phyloP scores from a whole-genome alignment of 129 eudicot genomes.

The Ambrosia artemisiifolia region DNA sequence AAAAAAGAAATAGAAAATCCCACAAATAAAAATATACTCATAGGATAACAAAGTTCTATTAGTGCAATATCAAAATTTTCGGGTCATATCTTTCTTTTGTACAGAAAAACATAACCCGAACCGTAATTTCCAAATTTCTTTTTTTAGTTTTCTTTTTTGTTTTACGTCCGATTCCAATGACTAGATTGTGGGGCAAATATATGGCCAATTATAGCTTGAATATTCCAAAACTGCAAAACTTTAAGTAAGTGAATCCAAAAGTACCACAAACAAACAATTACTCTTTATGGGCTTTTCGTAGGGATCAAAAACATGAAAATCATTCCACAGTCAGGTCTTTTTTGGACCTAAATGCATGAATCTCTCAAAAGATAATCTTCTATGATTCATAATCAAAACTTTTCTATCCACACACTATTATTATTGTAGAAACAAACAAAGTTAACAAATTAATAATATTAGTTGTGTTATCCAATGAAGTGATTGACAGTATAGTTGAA shows the following conservation, averaged over 20 bases:
- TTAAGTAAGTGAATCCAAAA: constrained; percentile 34
- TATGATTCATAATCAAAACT: constrained; percentile 6
- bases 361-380: neutral
- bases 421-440: constrained; percentile 20
- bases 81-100: too few relatives aligned
- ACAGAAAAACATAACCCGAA: neutral
- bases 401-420: constrained; percentile 11
- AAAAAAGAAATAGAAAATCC: neutral
- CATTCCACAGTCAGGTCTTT: constrained; percentile 11
- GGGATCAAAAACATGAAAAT: constrained; percentile 18
- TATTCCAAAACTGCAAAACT: constrained; percentile 35
- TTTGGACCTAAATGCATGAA: constrained; percentile 14
- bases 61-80: neutral
- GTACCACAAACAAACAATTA: constrained; percentile 28
- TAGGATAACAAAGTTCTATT: neutral
- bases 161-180: neutral
- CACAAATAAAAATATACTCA: neutral
- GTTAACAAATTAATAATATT: neutral
- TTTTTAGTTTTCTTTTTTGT: neutral
- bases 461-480: constrained; percentile 9
- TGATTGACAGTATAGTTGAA: constrained; percentile 20
- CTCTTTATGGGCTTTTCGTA: neutral
- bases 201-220: constrained; percentile 13
- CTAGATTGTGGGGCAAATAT: constrained; percentile 1
- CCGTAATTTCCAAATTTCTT: neutral